Evolutionary conservation across 192 early-diverging fungal species (phyloP), one percentile per base, ranked within the genome.

Genomic region (Paraglomus occultum): DNA sequence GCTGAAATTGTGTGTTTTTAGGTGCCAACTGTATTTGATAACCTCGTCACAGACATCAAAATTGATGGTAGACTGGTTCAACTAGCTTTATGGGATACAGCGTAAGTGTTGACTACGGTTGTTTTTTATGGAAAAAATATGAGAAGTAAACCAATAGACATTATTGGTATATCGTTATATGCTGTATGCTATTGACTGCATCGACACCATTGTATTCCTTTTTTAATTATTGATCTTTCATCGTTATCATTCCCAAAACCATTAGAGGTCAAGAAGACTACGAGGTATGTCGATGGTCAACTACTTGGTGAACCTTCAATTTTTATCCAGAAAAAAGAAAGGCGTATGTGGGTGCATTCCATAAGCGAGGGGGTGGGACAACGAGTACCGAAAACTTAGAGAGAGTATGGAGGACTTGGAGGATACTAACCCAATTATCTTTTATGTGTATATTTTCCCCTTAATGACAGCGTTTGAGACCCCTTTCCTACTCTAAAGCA

Each of bases 61-160:
- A 87, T 91, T 44, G 91, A 96, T 77, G 91, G 89, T 71, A 90
- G 89, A 74, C 80, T 80, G 47, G 91, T 97, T 14, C 91, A 96
- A 78, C 81, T 99, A 42, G 93, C 91, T 45, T 79, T 98, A 18
- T 99, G 95, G 94, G 96, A 99, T 89, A 97, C 95, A 69, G 95
- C 95, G 71, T 80, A 80, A 20, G 74, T 74, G n/a, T n/a, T n/a
- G n/a, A n/a, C n/a, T n/a, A n/a, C n/a, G n/a, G n/a, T n/a, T n/a
- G n/a, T n/a, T n/a, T n/a, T n/a, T 31, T 43, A 2, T 46, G 10
- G 7, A 51, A 1, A 1, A 51, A 14, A 11, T 51, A 9, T 18
- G 7, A 14, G 1, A 10, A 66, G 4, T 52, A 45, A 42, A 50
- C 14, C 12, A 39, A 14, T n/a, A 20, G 15, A 52, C 5, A 14